phyloP scores from a whole-genome alignment of 306 rosid genomes.

The Psophocarpus tetragonolobus region DNA sequence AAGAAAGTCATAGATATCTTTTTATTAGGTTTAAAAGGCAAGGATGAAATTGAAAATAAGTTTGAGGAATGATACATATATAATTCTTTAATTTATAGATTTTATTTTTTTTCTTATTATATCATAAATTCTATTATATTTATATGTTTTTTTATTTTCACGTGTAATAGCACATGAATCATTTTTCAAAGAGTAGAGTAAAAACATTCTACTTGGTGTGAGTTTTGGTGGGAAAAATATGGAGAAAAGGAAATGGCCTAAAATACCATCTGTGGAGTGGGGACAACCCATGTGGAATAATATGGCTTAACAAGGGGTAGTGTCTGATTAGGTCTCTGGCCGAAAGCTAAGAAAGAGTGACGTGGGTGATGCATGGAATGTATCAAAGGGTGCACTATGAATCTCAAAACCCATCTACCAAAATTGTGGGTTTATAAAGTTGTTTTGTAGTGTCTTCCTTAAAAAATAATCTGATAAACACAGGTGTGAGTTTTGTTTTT shows the following conservation, averaged over 20 bases:
- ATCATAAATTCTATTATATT: too few relatives aligned
- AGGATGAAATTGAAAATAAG: neutral
- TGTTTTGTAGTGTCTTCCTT: constrained; percentile 14
- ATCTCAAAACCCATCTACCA: neutral
- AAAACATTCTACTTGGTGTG: neutral
- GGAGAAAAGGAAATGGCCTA: neutral
- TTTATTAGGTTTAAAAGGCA: neutral
- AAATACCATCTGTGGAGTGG: neutral
- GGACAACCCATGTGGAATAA: constrained; percentile 70
- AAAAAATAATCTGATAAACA: neutral
- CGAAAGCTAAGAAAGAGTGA: constrained; percentile 46
- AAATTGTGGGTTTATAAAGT: neutral
- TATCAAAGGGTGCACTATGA: neutral
- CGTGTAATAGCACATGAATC: too few relatives aligned
- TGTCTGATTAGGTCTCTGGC: constrained; percentile 53
- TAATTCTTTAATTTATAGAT: too few relatives aligned
- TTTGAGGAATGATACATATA: too few relatives aligned
- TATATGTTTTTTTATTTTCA: too few relatives aligned
- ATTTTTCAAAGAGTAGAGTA: neutral
- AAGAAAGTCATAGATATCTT: neutral
- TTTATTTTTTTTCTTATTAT: too few relatives aligned
- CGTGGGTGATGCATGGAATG: neutral
- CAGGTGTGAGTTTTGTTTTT: neutral
- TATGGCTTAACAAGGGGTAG: constrained; percentile 47
- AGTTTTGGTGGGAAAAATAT: neutral